Conservation (phyloP, 2,329 filamentous ascomycete genomes). For the Microdochium trichocladiopsis region DNA sequence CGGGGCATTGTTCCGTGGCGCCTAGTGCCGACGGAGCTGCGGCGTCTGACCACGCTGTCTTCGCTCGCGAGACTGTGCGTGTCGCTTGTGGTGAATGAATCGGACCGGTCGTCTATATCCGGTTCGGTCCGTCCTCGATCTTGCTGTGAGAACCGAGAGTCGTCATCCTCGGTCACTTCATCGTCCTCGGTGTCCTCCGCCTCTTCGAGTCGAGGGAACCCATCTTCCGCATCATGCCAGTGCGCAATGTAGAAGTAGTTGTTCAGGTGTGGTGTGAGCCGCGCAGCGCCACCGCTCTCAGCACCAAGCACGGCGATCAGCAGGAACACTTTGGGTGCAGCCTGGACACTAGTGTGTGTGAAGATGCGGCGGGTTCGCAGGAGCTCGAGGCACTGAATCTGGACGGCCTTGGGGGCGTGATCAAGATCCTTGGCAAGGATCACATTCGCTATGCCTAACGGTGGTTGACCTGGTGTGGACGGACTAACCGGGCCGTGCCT, state of each 20-base stretch:
- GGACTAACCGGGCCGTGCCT: conserved; percentile 1
- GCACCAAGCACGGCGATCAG: conserved; percentile 66
- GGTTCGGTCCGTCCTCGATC: conserved; percentile 13
- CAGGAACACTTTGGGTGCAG: conserved; percentile 70
- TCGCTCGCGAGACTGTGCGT: conserved; percentile 22
- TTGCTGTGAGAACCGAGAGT: conserved; percentile 1
- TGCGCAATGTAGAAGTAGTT: conserved; percentile 87
- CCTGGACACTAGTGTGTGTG: conserved; percentile 66
- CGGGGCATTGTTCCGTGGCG: neutral
- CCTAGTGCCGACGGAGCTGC: neutral
- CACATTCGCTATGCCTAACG: conserved; percentile 63
- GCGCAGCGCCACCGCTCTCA: conserved; percentile 34
- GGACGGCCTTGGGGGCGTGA: conserved; percentile 63
- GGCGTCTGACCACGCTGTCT: conserved; percentile 33
- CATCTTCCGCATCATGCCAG: conserved; percentile 67
- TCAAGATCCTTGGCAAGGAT: conserved; percentile 78
- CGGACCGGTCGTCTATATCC: conserved; percentile 3
- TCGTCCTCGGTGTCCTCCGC: conserved; percentile 27
- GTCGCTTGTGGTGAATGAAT: conserved; percentile 6
- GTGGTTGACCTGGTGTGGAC: conserved; percentile 5
- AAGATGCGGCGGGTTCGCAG: conserved; percentile 74
- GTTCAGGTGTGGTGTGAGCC: conserved; percentile 56
- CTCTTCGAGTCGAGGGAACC: conserved; percentile 64
- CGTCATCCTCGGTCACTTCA: conserved; percentile 16
- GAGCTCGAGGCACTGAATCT: conserved; percentile 74